Evolutionary conservation across 139 green algal genomes (phyloP).

Genomic region (Trebouxia sp.): DNA sequence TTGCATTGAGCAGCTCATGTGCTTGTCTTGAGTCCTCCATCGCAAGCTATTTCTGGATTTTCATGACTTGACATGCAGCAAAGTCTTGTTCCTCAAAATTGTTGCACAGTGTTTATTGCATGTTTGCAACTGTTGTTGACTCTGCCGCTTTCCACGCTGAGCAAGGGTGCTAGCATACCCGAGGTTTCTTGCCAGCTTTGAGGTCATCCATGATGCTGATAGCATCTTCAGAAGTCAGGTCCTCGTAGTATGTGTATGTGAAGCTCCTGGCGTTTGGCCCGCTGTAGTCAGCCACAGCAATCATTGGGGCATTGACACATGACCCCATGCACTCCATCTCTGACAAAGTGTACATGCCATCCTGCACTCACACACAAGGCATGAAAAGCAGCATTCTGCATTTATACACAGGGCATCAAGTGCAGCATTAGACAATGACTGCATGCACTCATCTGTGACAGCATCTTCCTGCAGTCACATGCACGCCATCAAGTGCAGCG

Average conservation of each 20-base stretch:
- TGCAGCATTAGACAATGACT: not conserved
- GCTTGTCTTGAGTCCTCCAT: too few species aligned
- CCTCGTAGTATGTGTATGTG: slow-evolving; percentile 94
- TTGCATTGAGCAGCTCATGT: too few species aligned
- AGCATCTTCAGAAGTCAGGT: slow-evolving; percentile 85
- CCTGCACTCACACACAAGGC: slow-evolving; percentile 36
- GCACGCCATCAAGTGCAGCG: slow-evolving; percentile 95
- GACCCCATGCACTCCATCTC: slow-evolving; percentile 99
- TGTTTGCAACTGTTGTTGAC: too few species aligned
- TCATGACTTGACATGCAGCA: too few species aligned
- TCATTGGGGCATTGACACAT: slow-evolving; percentile 99
- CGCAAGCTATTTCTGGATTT: too few species aligned
- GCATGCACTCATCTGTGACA: too few species aligned
- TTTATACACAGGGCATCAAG: not conserved
- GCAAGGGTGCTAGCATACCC: too few species aligned
- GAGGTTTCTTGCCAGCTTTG: slow-evolving; percentile 72
- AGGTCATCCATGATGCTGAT: slow-evolving; percentile 83
- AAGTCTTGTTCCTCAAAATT: too few species aligned
- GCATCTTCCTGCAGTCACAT: too few species aligned
- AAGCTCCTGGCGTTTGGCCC: slow-evolving; percentile 75
- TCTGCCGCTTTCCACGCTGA: too few species aligned
- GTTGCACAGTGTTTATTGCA: too few species aligned
- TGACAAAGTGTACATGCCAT: slow-evolving; percentile 95
- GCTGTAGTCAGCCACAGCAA: slow-evolving; percentile 92
- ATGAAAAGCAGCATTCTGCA: not conserved